Evolutionary conservation across 768 basidiomycete species (phyloP), one percentile per base, ranked within the genome.

Genomic region (Ephemerocybe angulata): DNA sequence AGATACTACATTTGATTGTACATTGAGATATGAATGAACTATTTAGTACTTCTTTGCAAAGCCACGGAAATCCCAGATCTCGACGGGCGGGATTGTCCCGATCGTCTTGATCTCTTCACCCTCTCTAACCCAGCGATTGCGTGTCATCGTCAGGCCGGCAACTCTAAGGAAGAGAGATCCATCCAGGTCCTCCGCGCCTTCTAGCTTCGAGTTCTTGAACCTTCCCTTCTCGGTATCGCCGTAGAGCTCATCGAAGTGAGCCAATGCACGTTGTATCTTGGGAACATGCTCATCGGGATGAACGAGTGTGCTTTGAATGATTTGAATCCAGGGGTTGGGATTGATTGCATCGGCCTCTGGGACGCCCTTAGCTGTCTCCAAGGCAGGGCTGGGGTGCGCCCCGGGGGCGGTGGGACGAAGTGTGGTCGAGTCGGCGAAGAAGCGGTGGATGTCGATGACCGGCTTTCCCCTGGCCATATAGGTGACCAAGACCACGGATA

Each of bases 401-500:
- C 24, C 63, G 40, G 60, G 53, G 4, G 62, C 41, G 24, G 25
- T 27, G 21, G 52, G 24, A 17, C 43, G 21, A 8, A 53, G 52
- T 15, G 15, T 21, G 6, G 37, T 5, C 7, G 52, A 3, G 25
- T 55, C 55, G 1, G 67, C 64, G 59, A 75, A 82, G 69, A 89
- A 84, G 4, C 65, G 74, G 40, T 66, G 61, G 50, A 88, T 68
- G 51, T 80, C 71, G 53, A 86, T 66, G 2, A 63, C 55, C 0
- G 78, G 76, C 6, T 82, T 78, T 17, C 85, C 85, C 13, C 80
- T 80, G 1, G 77, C 74, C 25, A 88, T 64, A 69, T 79, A 86
- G 76, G 78, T 81, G 1, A 67, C 70, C 30, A 88, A 73, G 22
- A 69, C 67, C n/a, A 72, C 69, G 4, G 76, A 68, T 60, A 89